Conservation (phyloP, 139 green algal species). For the Eudorina sp. region DNA sequence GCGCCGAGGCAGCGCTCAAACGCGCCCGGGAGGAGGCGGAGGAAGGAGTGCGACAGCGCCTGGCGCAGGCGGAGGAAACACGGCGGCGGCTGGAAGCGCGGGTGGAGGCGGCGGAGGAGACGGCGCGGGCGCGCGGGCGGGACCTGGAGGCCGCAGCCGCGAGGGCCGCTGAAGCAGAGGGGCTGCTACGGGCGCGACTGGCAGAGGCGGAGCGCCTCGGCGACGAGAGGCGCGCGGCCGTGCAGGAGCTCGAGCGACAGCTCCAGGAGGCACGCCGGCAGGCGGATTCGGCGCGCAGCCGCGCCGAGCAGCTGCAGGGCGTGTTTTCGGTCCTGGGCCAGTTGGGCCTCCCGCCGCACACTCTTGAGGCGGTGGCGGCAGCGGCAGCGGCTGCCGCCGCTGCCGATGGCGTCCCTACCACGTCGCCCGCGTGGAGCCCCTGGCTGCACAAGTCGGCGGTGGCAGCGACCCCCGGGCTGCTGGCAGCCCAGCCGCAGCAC, state of each 20-base stretch:
- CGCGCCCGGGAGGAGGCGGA: slow-evolving; percentile 2
- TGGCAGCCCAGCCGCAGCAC: too few species aligned
- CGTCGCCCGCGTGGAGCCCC: neutral
- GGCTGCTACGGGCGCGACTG: neutral
- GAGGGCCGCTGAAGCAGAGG: neutral
- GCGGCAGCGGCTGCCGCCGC: neutral
- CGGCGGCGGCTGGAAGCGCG: neutral
- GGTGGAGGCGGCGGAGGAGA: neutral
- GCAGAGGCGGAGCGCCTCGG: neutral
- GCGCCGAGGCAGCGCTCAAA: neutral
- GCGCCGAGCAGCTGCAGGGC: slow-evolving; percentile 14
- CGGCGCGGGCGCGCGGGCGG: neutral
- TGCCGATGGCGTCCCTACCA: neutral
- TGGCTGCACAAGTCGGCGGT: neutral
- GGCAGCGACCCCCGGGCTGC: neutral
- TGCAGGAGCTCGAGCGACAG: neutral
- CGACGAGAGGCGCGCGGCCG: neutral
- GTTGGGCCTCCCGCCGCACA: slow-evolving; percentile 1
- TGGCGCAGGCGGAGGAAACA: neutral
- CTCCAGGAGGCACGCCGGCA: neutral
- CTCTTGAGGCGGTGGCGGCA: neutral
- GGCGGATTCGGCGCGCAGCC: neutral
- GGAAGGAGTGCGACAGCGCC: neutral
- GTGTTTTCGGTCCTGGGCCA: neutral
- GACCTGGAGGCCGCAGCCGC: neutral